Evolutionary conservation across 208 protist genomes (phyloP).

Genomic region (Trypanosomatidae sp.): DNA sequence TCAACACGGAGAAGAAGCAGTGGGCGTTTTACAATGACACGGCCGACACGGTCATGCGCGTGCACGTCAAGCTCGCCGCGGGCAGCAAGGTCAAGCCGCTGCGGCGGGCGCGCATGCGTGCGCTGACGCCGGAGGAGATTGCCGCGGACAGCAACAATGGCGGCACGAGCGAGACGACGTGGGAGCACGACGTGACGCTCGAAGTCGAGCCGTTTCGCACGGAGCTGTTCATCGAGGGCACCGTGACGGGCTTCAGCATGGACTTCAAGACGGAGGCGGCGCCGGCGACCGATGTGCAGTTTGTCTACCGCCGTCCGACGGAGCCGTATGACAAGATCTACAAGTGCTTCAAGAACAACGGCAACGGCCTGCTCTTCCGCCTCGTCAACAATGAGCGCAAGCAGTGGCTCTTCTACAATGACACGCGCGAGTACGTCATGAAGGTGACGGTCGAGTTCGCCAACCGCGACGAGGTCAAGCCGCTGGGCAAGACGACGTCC

Average conservation of each 20-base stretch:
- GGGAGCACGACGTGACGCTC: constrained; percentile 9
- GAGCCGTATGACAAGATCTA: constrained; percentile 28
- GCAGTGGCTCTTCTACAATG: constrained; percentile 78
- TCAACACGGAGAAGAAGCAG: constrained; percentile 10
- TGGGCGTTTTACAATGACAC: constrained; percentile 68
- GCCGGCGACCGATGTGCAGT: constrained; percentile 10
- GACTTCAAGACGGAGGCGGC: constrained; percentile 26
- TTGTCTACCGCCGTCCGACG: constrained; percentile 11
- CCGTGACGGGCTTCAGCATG: constrained; percentile 13
- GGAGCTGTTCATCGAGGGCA: constrained; percentile 33
- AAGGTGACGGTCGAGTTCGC: constrained; percentile 44
- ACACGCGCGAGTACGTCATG: constrained; percentile 65
- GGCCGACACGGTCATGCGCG: constrained; percentile 11
- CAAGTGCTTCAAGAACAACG: constrained; percentile 67
- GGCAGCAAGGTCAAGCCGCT: constrained; percentile 11
- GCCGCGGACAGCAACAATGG: too few species aligned
- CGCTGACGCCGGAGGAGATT: neutral
- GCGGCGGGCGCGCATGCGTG: constrained; percentile 4
- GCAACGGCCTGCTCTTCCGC: constrained; percentile 73
- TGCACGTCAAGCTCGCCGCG: constrained; percentile 11
- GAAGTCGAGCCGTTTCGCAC: constrained; percentile 25
- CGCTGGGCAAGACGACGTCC: constrained; percentile 40
- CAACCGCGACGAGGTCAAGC: constrained; percentile 19
- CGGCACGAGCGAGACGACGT: constrained; percentile 3
- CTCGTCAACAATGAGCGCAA: constrained; percentile 39